Percentiles rank a stretch among this genome's conserved stretches.
These are phyloP conservation scores for Pyronema domesticum DNA, from an alignment of 495 filamentous ascomycete genomes.

Conservation along the genomic window DNA sequence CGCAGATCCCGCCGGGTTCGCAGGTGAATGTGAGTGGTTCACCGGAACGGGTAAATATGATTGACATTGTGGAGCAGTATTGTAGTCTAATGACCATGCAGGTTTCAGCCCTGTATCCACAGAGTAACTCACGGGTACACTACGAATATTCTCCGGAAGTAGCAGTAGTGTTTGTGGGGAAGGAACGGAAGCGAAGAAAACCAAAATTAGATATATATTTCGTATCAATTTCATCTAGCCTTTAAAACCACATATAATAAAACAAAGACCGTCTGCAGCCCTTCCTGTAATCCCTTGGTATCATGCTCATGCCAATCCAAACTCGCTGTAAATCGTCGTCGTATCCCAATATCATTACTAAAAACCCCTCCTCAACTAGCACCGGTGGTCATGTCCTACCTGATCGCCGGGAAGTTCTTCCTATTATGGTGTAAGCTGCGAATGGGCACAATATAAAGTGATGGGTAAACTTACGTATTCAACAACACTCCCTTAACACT, in stretches of 20 bases:
- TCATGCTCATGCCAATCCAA: not conserved
- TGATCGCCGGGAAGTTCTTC: conserved; percentile 37
- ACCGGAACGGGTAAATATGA: no score
- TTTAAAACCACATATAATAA: not conserved
- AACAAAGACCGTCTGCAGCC: not conserved
- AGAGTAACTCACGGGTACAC: no score
- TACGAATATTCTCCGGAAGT: no score
- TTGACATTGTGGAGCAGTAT: no score
- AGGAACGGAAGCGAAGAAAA: not conserved
- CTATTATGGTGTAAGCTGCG: conserved; percentile 6
- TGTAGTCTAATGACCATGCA: no score
- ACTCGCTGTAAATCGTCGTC: no score
- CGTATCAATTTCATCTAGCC: not conserved
- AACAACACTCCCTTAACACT: conserved; percentile 86
- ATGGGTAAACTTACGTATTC: conserved; percentile 35
- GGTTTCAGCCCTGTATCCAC: no score
- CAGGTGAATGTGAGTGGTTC: no score
- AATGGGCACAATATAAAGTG: not conserved
- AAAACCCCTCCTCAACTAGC: no score
- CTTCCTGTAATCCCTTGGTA: not conserved
- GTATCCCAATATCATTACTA: no score
- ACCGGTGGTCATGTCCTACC: conserved; percentile 9
- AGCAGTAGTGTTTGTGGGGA: no score
- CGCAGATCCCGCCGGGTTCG: no score
- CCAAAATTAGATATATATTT: not conserved